Percentiles rank a stretch among this genome's conserved stretches.
These are phyloP conservation scores for Lichtheimia hyalospora DNA, from an alignment of 371 early-diverging fungal species.

Conservation along the genomic window DNA sequence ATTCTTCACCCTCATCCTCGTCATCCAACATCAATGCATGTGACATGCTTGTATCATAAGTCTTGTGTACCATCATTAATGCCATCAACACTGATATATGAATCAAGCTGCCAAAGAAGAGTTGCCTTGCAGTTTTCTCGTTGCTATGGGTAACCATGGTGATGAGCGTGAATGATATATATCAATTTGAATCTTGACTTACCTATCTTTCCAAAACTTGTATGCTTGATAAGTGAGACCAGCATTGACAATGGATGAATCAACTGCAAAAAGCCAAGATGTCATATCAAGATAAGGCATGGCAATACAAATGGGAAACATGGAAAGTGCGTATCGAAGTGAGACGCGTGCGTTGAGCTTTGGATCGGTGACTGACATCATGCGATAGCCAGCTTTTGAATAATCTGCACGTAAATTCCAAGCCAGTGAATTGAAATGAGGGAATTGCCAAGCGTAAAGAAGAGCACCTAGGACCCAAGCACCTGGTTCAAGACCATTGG, in stretches of 20 bases:
- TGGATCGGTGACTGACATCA: constrained; percentile 92
- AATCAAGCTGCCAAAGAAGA: constrained; percentile 90
- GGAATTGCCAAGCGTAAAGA: constrained; percentile 97
- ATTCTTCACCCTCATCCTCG: constrained; percentile 4
- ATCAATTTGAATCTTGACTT: too few species aligned
- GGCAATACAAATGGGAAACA: constrained; percentile 77
- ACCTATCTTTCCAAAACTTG: constrained; percentile 73
- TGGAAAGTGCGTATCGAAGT: constrained; percentile 77
- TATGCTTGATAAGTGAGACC: constrained; percentile 69
- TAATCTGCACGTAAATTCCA: constrained; percentile 94
- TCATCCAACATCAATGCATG: constrained; percentile 12
- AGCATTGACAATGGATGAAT: constrained; percentile 77
- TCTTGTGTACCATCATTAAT: constrained; percentile 88
- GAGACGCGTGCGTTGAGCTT: constrained; percentile 86
- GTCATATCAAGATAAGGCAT: constrained; percentile 77
- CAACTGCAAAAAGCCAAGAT: constrained; percentile 76
- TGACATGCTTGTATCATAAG: constrained; percentile 7
- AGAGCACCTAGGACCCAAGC: constrained; percentile 80
- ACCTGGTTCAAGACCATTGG: constrained; percentile 75
- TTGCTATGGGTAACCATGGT: constrained; percentile 28
- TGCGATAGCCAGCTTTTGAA: constrained; percentile 94
- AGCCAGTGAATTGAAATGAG: constrained; percentile 94
- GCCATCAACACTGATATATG: constrained; percentile 86
- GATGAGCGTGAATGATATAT: neutral
- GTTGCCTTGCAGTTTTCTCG: constrained; percentile 79